phyloP scores from a whole-genome alignment of 1,284 basidiomycete species.

The Boletus mariae region DNA sequence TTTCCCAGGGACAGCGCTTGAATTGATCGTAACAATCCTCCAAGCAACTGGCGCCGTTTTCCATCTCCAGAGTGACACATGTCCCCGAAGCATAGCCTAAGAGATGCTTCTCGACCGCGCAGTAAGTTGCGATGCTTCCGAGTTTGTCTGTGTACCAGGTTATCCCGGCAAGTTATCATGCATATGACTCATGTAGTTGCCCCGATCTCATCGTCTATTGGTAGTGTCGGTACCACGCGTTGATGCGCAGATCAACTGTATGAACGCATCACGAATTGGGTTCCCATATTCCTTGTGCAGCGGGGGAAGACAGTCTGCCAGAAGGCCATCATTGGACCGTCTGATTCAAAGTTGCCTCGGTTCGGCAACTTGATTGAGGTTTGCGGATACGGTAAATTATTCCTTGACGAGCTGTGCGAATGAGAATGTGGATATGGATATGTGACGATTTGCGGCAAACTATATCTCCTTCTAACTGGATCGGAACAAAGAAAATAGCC shows the following conservation, averaged over 20 bases:
- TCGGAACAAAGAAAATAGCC: not conserved
- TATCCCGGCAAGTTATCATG: not conserved
- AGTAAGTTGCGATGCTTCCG: too few species aligned
- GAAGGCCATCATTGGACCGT: not conserved
- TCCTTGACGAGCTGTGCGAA: not conserved
- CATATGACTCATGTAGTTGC: not conserved
- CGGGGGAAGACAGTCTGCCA: not conserved
- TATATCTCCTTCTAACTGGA: not conserved
- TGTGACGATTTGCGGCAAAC: not conserved
- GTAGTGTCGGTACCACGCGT: not conserved
- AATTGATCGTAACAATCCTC: not conserved
- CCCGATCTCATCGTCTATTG: not conserved
- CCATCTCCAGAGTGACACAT: not conserved
- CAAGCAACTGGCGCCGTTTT: not conserved
- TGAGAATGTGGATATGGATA: not conserved
- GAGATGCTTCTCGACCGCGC: not conserved
- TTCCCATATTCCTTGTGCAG: not conserved
- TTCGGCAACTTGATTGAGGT: not conserved
- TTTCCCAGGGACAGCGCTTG: not conserved
- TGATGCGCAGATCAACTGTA: not conserved
- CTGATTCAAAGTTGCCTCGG: not conserved
- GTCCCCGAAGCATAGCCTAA: not conserved
- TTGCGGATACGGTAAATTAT: not conserved
- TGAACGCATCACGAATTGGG: not conserved
- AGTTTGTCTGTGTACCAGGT: too few species aligned